These are phyloP conservation scores for Thelephora terrestris DNA, from an alignment of 1,284 basidiomycete species.

Conservation along the genomic window DNA sequence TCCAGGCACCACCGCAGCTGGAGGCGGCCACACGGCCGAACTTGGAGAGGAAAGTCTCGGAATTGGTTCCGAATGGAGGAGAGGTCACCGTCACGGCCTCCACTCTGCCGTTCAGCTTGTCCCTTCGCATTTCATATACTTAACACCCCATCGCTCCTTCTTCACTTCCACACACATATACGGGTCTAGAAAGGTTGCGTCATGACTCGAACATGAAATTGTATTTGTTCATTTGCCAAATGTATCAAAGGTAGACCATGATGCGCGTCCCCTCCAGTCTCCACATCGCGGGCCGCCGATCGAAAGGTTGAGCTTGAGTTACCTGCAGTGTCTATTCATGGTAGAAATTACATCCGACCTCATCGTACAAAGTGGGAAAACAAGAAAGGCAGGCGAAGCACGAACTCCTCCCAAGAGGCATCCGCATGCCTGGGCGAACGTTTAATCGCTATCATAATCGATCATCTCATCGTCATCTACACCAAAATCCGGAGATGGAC, in stretches of 20 bases:
- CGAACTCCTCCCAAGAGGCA: too few relatives aligned
- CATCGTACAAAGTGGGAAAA: too few relatives aligned
- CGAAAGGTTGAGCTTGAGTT: too few relatives aligned
- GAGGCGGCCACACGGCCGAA: constrained; percentile 84
- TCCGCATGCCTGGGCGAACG: neutral
- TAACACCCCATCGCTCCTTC: constrained; percentile 17
- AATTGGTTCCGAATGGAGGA: constrained; percentile 67
- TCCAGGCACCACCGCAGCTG: constrained; percentile 86
- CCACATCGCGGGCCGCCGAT: too few relatives aligned
- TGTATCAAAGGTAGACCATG: too few relatives aligned
- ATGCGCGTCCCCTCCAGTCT: too few relatives aligned
- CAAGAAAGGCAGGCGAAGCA: too few relatives aligned
- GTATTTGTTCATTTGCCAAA: too few relatives aligned
- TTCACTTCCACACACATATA: neutral
- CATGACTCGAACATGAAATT: too few relatives aligned
- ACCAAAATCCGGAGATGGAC: constrained; percentile 67
- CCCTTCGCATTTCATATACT: constrained; percentile 54
- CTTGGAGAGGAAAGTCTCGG: constrained; percentile 74
- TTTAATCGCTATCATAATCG: constrained; percentile 63
- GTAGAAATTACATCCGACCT: too few relatives aligned
- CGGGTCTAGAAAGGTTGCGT: too few relatives aligned
- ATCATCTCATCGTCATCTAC: constrained; percentile 63
- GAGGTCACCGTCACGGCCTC: constrained; percentile 85
- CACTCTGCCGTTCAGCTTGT: constrained; percentile 79
- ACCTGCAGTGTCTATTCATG: too few relatives aligned